Conservation (phyloP, 331 rosid species). For the Rosa hybrid region DNA sequence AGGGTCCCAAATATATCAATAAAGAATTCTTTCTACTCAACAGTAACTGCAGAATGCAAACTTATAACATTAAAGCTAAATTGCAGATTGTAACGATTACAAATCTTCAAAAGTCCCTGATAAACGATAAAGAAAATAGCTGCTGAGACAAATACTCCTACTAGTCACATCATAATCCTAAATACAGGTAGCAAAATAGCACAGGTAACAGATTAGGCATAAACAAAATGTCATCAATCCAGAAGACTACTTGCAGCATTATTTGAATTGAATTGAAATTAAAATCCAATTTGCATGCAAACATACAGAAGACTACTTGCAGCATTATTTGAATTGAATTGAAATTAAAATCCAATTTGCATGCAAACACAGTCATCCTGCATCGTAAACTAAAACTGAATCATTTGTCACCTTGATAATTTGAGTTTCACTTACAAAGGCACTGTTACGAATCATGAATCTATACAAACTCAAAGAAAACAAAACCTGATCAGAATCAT, state of each 20-base stretch:
- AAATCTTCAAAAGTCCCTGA: background rate
- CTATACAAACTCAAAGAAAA: background rate
- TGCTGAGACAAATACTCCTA: background rate
- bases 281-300: background rate
- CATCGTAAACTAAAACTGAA: background rate
- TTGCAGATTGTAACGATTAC: background rate
- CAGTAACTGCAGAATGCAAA: background rate
- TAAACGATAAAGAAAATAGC: background rate
- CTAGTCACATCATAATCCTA: background rate
- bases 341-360: background rate
- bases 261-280: background rate
- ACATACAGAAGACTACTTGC: background rate
- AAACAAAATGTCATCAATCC: background rate
- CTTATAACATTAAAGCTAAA: background rate
- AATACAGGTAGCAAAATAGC: background rate
- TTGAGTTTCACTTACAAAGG: background rate
- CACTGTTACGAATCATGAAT: background rate
- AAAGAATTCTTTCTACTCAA: background rate
- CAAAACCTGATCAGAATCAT: background rate
- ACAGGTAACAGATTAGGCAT: background rate
- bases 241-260: background rate
- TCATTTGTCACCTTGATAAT: background rate
- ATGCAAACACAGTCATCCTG: background rate
- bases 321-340: background rate
- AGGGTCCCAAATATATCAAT: background rate